Base-by-base conservation (phyloP, 2,329 filamentous ascomycete species). In the Trichophyton schoenleinii region DNA sequence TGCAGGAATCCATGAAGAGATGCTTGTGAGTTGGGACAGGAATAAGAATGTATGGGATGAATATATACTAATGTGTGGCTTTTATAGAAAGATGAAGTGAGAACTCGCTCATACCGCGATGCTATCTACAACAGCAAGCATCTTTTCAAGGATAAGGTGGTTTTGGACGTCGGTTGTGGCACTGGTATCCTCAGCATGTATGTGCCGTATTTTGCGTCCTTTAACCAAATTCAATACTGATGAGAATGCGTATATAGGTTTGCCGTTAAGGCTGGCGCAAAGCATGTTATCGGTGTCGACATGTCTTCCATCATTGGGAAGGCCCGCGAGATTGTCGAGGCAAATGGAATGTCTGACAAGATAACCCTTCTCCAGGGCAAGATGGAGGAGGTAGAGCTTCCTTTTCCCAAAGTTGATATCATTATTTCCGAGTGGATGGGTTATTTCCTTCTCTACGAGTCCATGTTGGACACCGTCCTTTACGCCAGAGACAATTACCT, bases 371-470 rank as follows among this genome's bases (percentile, higher is more conserved):
- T 99, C 66, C 94, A 97, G 80, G 94, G 94, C 74, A 99, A 99
- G 84, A 99, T 99, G 94, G 94, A 99, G 80, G 94, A 99, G 79
- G 91, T 99, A 53, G 81, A 88, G 71, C 81, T 99, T 65, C 94
- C 94, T 20, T 96, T 88, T 77, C 87, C 90, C 71, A 89, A 97
- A 78, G 94, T 99, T 67, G 94, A 99, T 73, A 99, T 99, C 74
- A 99, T 99, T 78, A 95, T 99, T 74, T 97, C 92, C 1, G 94
- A 99, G 81, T 99, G 94, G 94, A 99, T 99, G 94, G 94, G 94
- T 38, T 99, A 99, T 80, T 97, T 97, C 81, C 80, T 99, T 60
- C 85, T 99, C 64, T 99, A 99, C 78, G 94, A 99, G 84, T 89
- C 84, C 83, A 99, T 99, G 94, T 78, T 99, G 72, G 94, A 99